Evolutionary conservation across 2,329 filamentous ascomycete genomes (phyloP).

Genomic region (Penicillium oxalicum): DNA sequence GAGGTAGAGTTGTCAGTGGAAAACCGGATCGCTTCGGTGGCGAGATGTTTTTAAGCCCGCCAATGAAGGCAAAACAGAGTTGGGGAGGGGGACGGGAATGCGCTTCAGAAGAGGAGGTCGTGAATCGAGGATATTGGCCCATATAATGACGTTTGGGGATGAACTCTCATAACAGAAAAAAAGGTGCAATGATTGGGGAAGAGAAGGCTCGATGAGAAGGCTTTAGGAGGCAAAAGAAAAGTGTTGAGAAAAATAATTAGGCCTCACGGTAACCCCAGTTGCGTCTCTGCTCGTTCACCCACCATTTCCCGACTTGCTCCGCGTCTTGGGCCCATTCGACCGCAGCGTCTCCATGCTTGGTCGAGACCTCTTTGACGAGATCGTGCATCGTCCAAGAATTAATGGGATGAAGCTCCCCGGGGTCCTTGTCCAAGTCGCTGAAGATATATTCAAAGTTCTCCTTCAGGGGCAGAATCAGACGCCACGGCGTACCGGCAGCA

Average conservation of each 20-base stretch:
- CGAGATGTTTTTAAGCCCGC: too few relatives aligned
- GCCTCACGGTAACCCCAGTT: conserved; percentile 25
- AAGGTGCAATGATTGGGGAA: too few relatives aligned
- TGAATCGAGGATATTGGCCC: too few relatives aligned
- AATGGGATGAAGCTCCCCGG: conserved; percentile 27
- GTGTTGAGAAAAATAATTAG: background rate
- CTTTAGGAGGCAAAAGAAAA: too few relatives aligned
- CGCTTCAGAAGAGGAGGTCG: too few relatives aligned
- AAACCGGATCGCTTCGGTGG: too few relatives aligned
- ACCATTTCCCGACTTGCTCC: conserved; percentile 35
- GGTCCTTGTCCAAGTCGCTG: conserved; percentile 30
- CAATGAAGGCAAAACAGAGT: too few relatives aligned
- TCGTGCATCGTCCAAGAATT: conserved; percentile 26
- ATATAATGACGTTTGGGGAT: too few relatives aligned
- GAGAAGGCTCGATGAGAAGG: too few relatives aligned
- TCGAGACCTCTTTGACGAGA: conserved; percentile 20
- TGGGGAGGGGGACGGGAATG: too few relatives aligned
- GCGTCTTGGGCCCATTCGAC: conserved; percentile 33
- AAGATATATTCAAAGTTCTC: conserved; percentile 56
- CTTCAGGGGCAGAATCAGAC: conserved; percentile 66
- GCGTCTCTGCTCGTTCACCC: conserved; percentile 27
- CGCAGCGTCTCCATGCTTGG: conserved; percentile 26
- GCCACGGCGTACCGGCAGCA: conserved; percentile 68
- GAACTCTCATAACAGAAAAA: too few relatives aligned
- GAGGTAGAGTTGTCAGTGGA: too few relatives aligned